Conservation (phyloP, 257 asterid species). For the Thymus mandschuricus region DNA sequence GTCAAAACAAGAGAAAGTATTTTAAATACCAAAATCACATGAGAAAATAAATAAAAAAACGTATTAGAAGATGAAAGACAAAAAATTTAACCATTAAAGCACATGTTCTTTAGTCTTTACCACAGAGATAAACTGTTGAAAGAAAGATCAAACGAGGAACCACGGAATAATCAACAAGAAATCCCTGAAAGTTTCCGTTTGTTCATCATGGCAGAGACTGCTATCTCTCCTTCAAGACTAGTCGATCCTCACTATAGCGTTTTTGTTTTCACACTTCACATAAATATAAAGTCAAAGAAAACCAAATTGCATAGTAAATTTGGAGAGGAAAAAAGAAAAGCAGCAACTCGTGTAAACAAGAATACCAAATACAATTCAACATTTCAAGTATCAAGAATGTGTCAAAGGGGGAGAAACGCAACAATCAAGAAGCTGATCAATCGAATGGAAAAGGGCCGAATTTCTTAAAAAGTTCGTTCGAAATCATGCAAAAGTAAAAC, state of each 20-base stretch:
- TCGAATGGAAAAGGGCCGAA: slow-evolving; percentile 1
- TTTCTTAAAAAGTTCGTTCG: not conserved
- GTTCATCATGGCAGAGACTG: not conserved
- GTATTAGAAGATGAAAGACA: slow-evolving; percentile 2
- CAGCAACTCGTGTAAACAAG: slow-evolving; percentile 12
- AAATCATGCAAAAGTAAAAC: slow-evolving; percentile 3
- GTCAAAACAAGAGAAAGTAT: slow-evolving; percentile 1
- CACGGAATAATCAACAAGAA: not conserved
- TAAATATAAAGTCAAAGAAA: not conserved
- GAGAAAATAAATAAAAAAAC: not conserved
- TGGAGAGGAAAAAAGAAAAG: not conserved
- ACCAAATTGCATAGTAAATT: not conserved
- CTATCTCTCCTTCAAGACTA: slow-evolving; percentile 15
- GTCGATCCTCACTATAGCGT: not conserved
- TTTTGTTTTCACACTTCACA: not conserved
- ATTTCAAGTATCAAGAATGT: not conserved
- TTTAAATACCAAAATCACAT: not conserved
- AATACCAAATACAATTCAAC: not conserved
- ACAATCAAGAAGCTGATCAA: slow-evolving; percentile 21
- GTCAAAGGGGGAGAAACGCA: not conserved
- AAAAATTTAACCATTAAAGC: not conserved
- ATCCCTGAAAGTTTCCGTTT: not conserved
- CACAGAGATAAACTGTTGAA: not conserved
- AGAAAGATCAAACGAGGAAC: not conserved
- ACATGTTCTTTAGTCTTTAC: not conserved